Evolutionary conservation across 2,329 filamentous ascomycete genomes (phyloP).

Genomic region (Fusarium camptoceras): DNA sequence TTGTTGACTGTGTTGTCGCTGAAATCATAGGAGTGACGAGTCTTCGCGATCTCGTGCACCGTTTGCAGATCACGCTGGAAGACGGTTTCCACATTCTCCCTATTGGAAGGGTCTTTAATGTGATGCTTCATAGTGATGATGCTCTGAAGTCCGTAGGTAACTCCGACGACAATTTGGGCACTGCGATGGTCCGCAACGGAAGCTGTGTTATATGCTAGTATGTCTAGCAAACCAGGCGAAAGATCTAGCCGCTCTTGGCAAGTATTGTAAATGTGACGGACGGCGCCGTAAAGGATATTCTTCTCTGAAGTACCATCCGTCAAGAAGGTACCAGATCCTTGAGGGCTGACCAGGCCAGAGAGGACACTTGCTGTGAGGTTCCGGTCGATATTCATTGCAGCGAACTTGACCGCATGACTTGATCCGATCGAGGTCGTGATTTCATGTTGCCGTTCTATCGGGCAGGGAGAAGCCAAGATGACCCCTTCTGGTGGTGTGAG

Average conservation of each 20-base stretch:
- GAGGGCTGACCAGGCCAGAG: neutral
- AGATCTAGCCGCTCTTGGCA: neutral
- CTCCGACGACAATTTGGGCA: constrained; percentile 25
- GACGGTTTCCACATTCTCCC: rapidly evolving
- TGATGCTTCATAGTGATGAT: constrained; percentile 10
- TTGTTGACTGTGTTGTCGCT: neutral
- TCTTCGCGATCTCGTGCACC: neutral
- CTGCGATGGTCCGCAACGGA: neutral
- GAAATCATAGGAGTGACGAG: neutral
- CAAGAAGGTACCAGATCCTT: constrained; percentile 24
- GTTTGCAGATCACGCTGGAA: constrained; percentile 14
- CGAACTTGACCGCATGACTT: neutral
- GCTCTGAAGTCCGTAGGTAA: constrained; percentile 29
- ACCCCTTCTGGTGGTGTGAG: neutral
- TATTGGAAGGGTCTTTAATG: neutral
- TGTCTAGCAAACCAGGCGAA: rapidly evolving
- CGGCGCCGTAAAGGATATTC: neutral
- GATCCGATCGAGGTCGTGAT: neutral
- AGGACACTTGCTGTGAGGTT: constrained; percentile 29
- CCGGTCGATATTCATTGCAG: neutral
- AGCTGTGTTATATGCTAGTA: rapidly evolving
- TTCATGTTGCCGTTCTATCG: neutral
- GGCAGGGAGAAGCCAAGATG: neutral
- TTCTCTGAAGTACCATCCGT: neutral
- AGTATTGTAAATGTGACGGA: constrained; percentile 2